A percentile compares a stretch with the other conserved stretches of the same genome.
Evolutionary conservation across 306 rosid species (phyloP).

Genomic region (Comarum palustre): DNA sequence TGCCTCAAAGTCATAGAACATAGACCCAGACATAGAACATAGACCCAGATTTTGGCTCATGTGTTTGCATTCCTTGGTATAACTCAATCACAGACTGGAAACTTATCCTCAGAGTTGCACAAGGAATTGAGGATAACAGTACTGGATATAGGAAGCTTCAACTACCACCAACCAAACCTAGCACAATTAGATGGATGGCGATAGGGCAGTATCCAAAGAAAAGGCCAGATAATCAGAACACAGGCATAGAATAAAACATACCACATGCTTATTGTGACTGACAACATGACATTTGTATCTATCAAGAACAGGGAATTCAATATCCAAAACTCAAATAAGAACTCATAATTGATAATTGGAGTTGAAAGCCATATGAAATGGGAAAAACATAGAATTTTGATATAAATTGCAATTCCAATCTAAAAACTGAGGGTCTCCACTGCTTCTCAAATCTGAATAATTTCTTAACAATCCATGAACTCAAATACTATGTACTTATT

Average conservation of each 20-base stretch:
- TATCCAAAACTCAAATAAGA: not conserved
- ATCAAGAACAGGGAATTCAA: not conserved
- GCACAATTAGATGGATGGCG: constrained; percentile 10
- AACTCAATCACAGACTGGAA: not conserved
- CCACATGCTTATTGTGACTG: constrained; percentile 4
- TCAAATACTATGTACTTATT: not conserved
- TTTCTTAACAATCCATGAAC: not conserved
- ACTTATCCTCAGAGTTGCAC: not conserved
- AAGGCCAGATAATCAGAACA: not conserved
- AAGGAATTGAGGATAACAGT: not conserved
- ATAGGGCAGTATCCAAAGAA: constrained; percentile 4
- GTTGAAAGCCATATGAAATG: not conserved
- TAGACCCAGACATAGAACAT: not conserved
- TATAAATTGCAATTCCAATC: not conserved
- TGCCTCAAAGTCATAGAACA: not conserved
- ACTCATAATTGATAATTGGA: not conserved
- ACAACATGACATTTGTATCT: not conserved
- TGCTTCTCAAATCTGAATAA: not conserved
- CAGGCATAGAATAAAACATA: not conserved
- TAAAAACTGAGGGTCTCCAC: not conserved
- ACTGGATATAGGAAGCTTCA: not conserved
- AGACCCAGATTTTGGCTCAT: not conserved
- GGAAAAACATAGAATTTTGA: not conserved
- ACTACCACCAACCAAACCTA: constrained; percentile 4
- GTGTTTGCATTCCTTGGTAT: not conserved